A percentile compares a stretch with the other conserved stretches of the same genome.
phyloP scores from a whole-genome alignment of 495 filamentous ascomycete species.

The Cairneyella variabilis region DNA sequence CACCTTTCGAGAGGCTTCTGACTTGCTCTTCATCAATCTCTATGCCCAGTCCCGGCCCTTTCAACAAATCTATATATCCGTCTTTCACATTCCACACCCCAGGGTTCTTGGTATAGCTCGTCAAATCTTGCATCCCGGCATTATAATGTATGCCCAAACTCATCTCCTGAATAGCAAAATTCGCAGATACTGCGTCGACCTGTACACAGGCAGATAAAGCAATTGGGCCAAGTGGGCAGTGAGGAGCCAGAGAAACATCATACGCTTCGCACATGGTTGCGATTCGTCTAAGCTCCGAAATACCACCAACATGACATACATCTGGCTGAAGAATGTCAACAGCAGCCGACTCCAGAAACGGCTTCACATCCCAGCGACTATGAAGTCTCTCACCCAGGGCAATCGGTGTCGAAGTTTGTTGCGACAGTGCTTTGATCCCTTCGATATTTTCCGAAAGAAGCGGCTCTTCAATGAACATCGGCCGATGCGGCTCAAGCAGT shows the following conservation, averaged over 20 bases:
- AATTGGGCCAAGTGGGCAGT: constrained; percentile 75
- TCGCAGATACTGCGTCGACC: constrained; percentile 57
- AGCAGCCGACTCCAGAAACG: constrained; percentile 63
- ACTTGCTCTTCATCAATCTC: constrained; percentile 70
- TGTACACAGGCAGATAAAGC: constrained; percentile 72
- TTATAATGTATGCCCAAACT: constrained; percentile 79
- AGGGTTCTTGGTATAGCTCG: constrained; percentile 61
- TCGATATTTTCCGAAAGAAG: constrained; percentile 68
- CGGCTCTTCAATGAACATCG: constrained; percentile 81
- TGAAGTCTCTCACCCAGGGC: constrained; percentile 75
- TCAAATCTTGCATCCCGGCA: constrained; percentile 59
- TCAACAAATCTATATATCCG: constrained; percentile 61
- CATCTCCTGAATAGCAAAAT: constrained; percentile 83
- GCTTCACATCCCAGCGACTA: constrained; percentile 71
- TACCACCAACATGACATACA: constrained; percentile 71
- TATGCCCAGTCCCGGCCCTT: constrained; percentile 66
- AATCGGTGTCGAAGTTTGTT: constrained; percentile 61
- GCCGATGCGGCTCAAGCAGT: constrained; percentile 63
- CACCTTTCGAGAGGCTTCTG: constrained; percentile 28
- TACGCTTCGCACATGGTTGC: constrained; percentile 74
- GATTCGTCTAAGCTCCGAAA: constrained; percentile 68
- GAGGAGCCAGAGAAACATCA: constrained; percentile 72
- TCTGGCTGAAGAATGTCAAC: constrained; percentile 78
- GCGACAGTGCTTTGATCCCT: constrained; percentile 61
- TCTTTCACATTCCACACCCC: constrained; percentile 61